These are phyloP conservation scores for Amanita thiersii DNA, from an alignment of 768 basidiomycete genomes.

Conservation along the genomic window DNA sequence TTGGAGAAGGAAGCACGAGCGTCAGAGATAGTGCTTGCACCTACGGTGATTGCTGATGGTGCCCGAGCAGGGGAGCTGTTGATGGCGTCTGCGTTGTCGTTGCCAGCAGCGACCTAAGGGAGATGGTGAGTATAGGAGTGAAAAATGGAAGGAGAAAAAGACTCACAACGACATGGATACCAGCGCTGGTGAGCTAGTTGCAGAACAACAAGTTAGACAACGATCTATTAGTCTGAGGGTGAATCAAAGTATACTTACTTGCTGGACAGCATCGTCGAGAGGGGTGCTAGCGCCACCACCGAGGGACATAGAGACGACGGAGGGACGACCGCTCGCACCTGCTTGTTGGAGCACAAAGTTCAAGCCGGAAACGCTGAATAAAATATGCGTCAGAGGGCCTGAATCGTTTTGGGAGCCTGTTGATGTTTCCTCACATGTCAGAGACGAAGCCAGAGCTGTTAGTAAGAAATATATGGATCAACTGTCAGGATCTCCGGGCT, in stretches of 20 bases:
- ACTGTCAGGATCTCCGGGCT: background rate
- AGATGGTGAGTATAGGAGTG: background rate
- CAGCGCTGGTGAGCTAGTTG: conserved; percentile 19
- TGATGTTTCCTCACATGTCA: conserved; percentile 17
- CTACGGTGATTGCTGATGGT: conserved; percentile 28
- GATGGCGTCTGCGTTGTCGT: conserved; percentile 22
- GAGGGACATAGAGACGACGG: conserved; percentile 29
- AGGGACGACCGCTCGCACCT: conserved; percentile 17
- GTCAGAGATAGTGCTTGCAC: conserved; percentile 27
- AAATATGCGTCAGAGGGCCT: background rate
- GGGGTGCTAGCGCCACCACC: conserved; percentile 21
- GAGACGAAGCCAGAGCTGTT: conserved; percentile 11
- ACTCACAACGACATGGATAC: conserved; percentile 13
- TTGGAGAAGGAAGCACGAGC: conserved; percentile 28
- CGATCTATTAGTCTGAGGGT: too few relatives aligned
- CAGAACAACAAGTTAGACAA: background rate
- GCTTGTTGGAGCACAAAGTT: conserved; percentile 21
- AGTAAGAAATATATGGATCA: background rate
- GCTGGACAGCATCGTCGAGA: conserved; percentile 23
- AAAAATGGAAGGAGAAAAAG: background rate
- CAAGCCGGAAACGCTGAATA: conserved; percentile 20
- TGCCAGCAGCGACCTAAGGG: conserved; percentile 26
- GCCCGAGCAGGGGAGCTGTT: conserved; percentile 26
- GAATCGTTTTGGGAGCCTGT: background rate
- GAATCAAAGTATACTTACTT: conserved; percentile 9